A percentile compares a stretch with the other conserved stretches of the same genome.
Evolutionary conservation across 305 asterid species (phyloP).

Genomic region (Plantago coronopus): DNA sequence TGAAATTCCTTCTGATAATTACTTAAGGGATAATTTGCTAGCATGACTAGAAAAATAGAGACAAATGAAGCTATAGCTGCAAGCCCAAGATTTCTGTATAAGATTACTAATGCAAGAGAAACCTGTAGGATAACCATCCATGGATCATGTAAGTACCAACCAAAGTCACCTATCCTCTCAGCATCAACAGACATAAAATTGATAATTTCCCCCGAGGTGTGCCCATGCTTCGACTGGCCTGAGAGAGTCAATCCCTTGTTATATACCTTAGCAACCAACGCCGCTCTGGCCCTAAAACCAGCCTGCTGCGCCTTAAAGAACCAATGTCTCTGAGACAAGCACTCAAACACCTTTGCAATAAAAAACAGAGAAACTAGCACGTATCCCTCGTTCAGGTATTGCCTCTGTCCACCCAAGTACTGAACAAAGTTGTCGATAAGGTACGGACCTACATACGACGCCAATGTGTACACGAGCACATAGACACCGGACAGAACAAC

Average conservation of each 20-base stretch:
- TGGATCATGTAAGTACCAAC: slow-evolving; percentile 77
- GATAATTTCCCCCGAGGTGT: slow-evolving; percentile 71
- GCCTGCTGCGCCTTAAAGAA: slow-evolving; percentile 60
- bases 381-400: slow-evolving; percentile 48
- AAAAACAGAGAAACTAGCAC: slow-evolving; percentile 47
- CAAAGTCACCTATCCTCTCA: slow-evolving; percentile 61
- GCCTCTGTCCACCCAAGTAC: slow-evolving; percentile 60
- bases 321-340: slow-evolving; percentile 63
- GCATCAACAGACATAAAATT: slow-evolving; percentile 83
- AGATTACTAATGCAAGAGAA: slow-evolving; percentile 12
- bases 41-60: slow-evolving; percentile 54
- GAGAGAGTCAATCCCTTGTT: slow-evolving; percentile 66
- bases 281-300: slow-evolving; percentile 70
- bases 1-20: slow-evolving; percentile 62
- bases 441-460: slow-evolving; percentile 60
- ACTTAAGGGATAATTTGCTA: slow-evolving; percentile 60
- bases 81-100: slow-evolving; percentile 66
- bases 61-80: slow-evolving; percentile 54
- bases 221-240: slow-evolving; percentile 55
- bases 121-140: slow-evolving; percentile 58
- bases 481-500: slow-evolving; percentile 44
- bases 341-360: slow-evolving; percentile 58
- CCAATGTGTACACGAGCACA: slow-evolving; percentile 39
- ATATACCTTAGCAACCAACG: slow-evolving; percentile 62
- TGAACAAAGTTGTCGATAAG: slow-evolving; percentile 65